Evolutionary conservation across 257 asterid species (phyloP), one percentile per base, ranked within the genome.

Genomic region (Linderniella brevidens): DNA sequence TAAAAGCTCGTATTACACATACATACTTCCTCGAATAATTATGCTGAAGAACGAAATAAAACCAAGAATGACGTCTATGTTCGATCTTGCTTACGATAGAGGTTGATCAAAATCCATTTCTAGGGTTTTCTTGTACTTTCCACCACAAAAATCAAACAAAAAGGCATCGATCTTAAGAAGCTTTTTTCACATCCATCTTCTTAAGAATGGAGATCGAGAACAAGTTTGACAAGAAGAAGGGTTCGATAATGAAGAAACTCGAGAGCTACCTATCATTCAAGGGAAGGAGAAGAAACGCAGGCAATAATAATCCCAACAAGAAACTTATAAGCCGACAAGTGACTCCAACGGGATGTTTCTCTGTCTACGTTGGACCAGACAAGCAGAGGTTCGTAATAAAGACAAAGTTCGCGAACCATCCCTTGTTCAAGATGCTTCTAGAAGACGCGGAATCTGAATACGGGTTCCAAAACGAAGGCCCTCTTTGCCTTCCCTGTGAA

Each of bases 361-460:
- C 77, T 3, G 92, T 83, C 9, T 72, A 72, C 41, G 92, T 83
- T 1, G 92, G 94, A 2, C 57, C 75, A 0, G 88, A 77, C 51
- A 66, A 53, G 32, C 67, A 71, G 8, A 57, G 79, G 62, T 82
- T 82, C 25, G 82, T 65, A 46, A 67, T 82, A 51, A 78, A 62
- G 54, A 60, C 75, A 0, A 70, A 68, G 13, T 48, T 16, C 29
- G 75, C 63, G 0, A 76, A 74, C 19, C 92, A 82, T 60, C 92
- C 94, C 0, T 15, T 72, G 17, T 82, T 82, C 80, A 79, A 45
- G 72, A 62, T 74, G 71, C 52, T 79, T 60, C 82, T 82, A 6
- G 77, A 82, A 56, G 94, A 79, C 40, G 88, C 88, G 37, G 92
- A 79, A 61, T 18, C 52, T 56, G 88, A 76, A 4, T 82, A 82